phyloP scores from a whole-genome alignment of 1,284 basidiomycete species.

The Melampsora larici-populina region DNA sequence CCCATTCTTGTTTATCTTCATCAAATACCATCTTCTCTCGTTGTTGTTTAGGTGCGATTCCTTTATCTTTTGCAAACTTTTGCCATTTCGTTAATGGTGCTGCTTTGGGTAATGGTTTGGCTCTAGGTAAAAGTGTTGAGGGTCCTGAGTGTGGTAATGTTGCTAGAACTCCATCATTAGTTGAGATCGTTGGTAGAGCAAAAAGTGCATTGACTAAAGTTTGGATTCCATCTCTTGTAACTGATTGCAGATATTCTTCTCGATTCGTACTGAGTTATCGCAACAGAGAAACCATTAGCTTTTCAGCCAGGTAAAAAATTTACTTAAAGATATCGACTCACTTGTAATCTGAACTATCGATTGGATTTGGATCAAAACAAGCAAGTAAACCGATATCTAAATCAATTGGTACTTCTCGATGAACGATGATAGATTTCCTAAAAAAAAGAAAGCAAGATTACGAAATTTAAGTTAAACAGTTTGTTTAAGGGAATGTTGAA shows the following conservation, averaged over 20 bases:
- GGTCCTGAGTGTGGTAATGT: constrained; percentile 67
- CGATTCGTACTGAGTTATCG: constrained; percentile 63
- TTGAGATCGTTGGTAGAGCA: constrained; percentile 70
- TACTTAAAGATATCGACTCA: constrained; percentile 54
- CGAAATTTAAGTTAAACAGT: not conserved
- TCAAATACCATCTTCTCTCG: constrained; percentile 86
- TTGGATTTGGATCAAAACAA: constrained; percentile 80
- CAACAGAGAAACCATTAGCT: constrained; percentile 3
- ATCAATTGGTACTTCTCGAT: constrained; percentile 75
- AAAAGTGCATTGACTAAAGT: constrained; percentile 75
- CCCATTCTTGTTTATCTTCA: constrained; percentile 90
- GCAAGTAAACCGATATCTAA: constrained; percentile 78
- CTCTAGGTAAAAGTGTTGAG: constrained; percentile 72
- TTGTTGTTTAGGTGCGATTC: constrained; percentile 72
- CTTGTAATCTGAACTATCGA: constrained; percentile 75
- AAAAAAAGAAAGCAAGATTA: not conserved
- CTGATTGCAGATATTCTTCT: constrained; percentile 73
- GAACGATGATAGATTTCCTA: constrained; percentile 67
- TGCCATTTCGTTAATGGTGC: constrained; percentile 97
- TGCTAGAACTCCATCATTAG: constrained; percentile 78
- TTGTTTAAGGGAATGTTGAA: not conserved
- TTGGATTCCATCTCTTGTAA: constrained; percentile 83
- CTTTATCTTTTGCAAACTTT: constrained; percentile 87
- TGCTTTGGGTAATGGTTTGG: constrained; percentile 87
- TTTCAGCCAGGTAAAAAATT: not conserved